Percentiles rank a stretch among this genome's conserved stretches.
Conservation (phyloP, 73 alveolate genomes). For the Paramecium sexaurelia region DNA sequence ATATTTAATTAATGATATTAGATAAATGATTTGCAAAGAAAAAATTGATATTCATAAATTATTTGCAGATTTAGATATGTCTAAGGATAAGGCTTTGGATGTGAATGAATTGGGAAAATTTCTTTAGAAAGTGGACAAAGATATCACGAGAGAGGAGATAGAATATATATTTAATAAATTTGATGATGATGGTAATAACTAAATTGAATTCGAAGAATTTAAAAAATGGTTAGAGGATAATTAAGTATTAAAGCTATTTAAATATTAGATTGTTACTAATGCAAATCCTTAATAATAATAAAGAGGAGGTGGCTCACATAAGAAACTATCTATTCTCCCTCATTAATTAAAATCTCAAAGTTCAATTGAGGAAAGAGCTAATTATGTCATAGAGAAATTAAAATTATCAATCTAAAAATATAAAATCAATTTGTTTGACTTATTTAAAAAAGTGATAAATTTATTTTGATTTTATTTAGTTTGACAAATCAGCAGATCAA, state of each 20-base stretch:
- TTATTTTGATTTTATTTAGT: not conserved
- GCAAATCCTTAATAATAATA: constrained; percentile 8
- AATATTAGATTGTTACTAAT: not conserved
- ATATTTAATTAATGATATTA: constrained; percentile 65
- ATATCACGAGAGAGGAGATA: constrained; percentile 60
- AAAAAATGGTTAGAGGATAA: constrained; percentile 67
- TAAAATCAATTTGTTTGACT: constrained; percentile 60
- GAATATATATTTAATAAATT: constrained; percentile 69
- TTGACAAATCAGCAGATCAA: constrained; percentile 64
- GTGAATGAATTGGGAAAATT: constrained; percentile 66
- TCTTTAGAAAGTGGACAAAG: constrained; percentile 53
- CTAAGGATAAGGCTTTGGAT: constrained; percentile 63
- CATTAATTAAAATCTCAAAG: constrained; percentile 26
- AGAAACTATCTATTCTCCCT: constrained; percentile 56
- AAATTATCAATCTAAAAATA: constrained; percentile 56
- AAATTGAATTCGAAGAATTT: constrained; percentile 64
- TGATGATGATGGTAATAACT: constrained; percentile 69
- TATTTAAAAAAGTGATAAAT: constrained; percentile 51
- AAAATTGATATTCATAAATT: constrained; percentile 59
- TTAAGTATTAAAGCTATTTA: constrained; percentile 2
- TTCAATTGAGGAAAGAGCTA: constrained; percentile 60
- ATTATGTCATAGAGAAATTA: constrained; percentile 62
- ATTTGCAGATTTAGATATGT: constrained; percentile 64
- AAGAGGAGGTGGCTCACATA: constrained; percentile 51
- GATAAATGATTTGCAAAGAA: constrained; percentile 62